Evolutionary conservation across 2,329 filamentous ascomycete species (phyloP).

Genomic region (Rosellinia necatrix): DNA sequence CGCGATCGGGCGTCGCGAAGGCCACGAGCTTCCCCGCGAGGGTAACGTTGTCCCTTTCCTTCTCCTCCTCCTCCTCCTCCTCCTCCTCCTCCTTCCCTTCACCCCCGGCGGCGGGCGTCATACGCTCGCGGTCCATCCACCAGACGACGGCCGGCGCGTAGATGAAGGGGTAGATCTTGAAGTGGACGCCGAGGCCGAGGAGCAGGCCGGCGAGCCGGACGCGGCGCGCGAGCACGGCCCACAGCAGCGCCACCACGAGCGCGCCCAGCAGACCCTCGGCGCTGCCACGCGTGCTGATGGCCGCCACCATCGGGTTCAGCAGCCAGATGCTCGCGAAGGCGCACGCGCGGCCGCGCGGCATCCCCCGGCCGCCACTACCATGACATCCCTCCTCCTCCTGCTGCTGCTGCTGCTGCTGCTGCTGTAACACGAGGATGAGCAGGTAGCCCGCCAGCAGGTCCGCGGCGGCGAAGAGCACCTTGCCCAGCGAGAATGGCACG

Average conservation of each 20-base stretch:
- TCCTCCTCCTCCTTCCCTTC: not conserved
- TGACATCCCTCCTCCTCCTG: too few relatives aligned
- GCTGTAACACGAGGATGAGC: conserved; percentile 45
- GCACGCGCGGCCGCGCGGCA: conserved; percentile 62
- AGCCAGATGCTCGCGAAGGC: conserved; percentile 88
- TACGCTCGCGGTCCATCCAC: conserved; percentile 70
- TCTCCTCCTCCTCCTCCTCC: not conserved
- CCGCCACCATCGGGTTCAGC: conserved; percentile 96
- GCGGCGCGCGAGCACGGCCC: conserved; percentile 72
- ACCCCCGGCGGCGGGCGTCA: conserved; percentile 32
- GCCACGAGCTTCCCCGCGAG: conserved; percentile 36
- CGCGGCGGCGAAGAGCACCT: conserved; percentile 80
- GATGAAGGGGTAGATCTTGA: conserved; percentile 99
- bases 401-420: conserved; percentile 34
- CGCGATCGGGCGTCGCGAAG: conserved; percentile 59
- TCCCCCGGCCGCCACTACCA: too few relatives aligned
- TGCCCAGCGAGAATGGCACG: conserved; percentile 80
- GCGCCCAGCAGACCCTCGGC: conserved; percentile 89
- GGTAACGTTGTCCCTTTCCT: conserved; percentile 24
- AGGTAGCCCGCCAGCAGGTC: conserved; percentile 83
- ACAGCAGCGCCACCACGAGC: conserved; percentile 80
- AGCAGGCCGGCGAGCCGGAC: conserved; percentile 71
- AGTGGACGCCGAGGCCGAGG: conserved; percentile 85
- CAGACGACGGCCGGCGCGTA: conserved; percentile 82
- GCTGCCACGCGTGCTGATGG: conserved; percentile 93